phyloP scores from a whole-genome alignment of 352 stramenopile genomes.

The Globisporangium paddicum region DNA sequence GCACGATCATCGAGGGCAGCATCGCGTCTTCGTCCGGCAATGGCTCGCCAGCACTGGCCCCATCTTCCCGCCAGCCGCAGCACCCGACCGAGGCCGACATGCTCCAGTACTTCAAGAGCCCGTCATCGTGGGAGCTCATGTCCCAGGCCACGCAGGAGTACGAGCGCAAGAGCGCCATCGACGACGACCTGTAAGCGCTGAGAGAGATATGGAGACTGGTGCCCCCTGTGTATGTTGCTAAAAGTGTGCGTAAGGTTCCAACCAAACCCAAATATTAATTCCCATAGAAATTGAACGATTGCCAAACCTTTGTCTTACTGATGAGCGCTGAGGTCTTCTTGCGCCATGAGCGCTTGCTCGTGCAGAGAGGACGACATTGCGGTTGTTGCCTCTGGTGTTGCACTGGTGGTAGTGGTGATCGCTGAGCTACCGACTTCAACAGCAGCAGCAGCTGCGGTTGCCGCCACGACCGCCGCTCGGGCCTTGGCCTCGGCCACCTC shows the following conservation, averaged over 20 bases:
- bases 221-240: constrained; percentile 3
- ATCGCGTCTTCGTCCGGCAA: constrained; percentile 28
- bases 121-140: constrained; percentile 66
- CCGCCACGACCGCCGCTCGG: not conserved
- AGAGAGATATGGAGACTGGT: not conserved
- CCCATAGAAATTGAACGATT: constrained; percentile 3
- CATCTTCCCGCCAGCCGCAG: constrained; percentile 3
- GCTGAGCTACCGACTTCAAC: not conserved
- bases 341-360: not conserved
- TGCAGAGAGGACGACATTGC: not conserved
- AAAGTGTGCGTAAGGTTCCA: too few relatives aligned
- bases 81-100: constrained; percentile 55
- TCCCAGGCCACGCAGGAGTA: constrained; percentile 62
- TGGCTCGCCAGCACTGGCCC: constrained; percentile 14
- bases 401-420: not conserved
- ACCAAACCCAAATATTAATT: constrained; percentile 9
- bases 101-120: constrained; percentile 64
- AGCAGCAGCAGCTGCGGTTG: not conserved
- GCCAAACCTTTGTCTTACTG: not conserved
- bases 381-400: not conserved
- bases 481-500: constrained; percentile 20
- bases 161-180: constrained; percentile 14
- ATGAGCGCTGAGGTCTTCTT: not conserved
- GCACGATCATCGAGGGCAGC: constrained; percentile 60
- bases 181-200: constrained; percentile 9